phyloP scores from a whole-genome alignment of 2,329 filamentous ascomycete species.

The Fusarium tricinctum region DNA sequence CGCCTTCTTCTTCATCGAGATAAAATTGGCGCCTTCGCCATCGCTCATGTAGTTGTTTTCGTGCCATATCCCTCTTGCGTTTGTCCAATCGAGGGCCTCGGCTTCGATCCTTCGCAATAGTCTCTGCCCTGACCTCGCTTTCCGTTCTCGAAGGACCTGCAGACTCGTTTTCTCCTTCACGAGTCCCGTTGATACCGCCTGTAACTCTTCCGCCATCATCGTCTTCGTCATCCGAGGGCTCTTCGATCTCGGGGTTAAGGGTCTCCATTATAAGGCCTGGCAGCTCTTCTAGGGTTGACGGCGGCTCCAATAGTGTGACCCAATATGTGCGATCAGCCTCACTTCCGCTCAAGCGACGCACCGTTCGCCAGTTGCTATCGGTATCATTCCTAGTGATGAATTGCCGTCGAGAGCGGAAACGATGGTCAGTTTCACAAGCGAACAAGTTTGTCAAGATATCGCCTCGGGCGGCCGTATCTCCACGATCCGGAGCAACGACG shows the following conservation, averaged over 20 bases:
- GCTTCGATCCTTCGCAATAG: slow-evolving; percentile 55
- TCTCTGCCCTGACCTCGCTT: slow-evolving; percentile 58
- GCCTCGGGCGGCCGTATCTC: slow-evolving; percentile 72
- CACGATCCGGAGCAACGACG: slow-evolving; percentile 70
- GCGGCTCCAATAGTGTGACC: slow-evolving; percentile 62
- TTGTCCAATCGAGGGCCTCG: slow-evolving; percentile 57
- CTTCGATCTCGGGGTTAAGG: slow-evolving; percentile 47
- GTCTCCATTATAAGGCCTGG: slow-evolving; percentile 57
- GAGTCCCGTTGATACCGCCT: slow-evolving; percentile 46
- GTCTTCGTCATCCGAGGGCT: slow-evolving; percentile 50
- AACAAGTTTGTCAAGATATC: slow-evolving; percentile 71
- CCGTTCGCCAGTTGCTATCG: slow-evolving; percentile 56
- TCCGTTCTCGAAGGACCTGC: slow-evolving; percentile 56
- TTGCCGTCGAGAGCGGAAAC: slow-evolving; percentile 49
- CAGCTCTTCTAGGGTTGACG: slow-evolving; percentile 60
- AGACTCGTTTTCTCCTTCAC: slow-evolving; percentile 47
- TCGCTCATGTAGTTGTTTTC: slow-evolving; percentile 73
- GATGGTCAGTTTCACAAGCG: slow-evolving; percentile 54
- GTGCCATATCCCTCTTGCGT: slow-evolving; percentile 60
- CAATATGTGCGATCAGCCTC: slow-evolving; percentile 58
- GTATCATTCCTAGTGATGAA: slow-evolving; percentile 51
- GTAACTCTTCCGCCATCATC: slow-evolving; percentile 43
- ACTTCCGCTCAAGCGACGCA: slow-evolving; percentile 50
- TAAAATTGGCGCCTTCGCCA: slow-evolving; percentile 87
- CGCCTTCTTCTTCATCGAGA: slow-evolving; percentile 86